Evolutionary conservation across 2,329 filamentous ascomycete species (phyloP).

Genomic region (Cladosporium velox): DNA sequence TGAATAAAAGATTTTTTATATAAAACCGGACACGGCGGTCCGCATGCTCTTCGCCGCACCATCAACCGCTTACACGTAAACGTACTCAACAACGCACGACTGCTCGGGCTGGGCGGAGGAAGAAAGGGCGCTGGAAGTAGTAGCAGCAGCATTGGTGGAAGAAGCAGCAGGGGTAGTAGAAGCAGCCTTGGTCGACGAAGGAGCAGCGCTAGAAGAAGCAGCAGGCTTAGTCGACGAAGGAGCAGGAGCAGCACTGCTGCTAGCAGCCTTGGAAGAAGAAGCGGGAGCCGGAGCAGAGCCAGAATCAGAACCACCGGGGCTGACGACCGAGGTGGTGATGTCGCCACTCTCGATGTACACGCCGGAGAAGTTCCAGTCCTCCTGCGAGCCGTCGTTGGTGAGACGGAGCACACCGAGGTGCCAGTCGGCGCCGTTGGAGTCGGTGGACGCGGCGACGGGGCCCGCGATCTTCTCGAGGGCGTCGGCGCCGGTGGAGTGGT

Average conservation of each 20-base stretch:
- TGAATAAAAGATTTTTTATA: not conserved
- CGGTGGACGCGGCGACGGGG: slow-evolving; percentile 61
- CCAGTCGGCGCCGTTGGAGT: slow-evolving; percentile 67
- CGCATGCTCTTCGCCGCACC: not conserved
- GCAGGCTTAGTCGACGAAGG: slow-evolving; percentile 12
- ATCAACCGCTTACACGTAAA: slow-evolving; percentile 21
- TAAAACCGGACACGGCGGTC: not conserved
- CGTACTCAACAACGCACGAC: slow-evolving; percentile 24
- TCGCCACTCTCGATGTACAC: slow-evolving; percentile 68
- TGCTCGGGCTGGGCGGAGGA: slow-evolving; percentile 6
- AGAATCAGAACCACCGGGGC: slow-evolving; percentile 24
- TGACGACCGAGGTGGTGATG: slow-evolving; percentile 32
- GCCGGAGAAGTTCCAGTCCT: slow-evolving; percentile 73
- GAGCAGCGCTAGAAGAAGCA: slow-evolving; percentile 24
- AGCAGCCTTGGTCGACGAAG: slow-evolving; percentile 24
- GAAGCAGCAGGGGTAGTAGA: slow-evolving; percentile 16
- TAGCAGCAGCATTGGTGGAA: slow-evolving; percentile 2
- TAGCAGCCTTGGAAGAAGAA: not conserved
- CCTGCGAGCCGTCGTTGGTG: slow-evolving; percentile 54
- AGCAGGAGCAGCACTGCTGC: slow-evolving; percentile 18
- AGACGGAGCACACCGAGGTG: slow-evolving; percentile 71
- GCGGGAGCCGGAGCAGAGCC: slow-evolving; percentile 15
- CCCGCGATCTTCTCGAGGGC: slow-evolving; percentile 60
- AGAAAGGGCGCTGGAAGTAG: not conserved
- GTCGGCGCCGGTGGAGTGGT: slow-evolving; percentile 66